Base-by-base conservation (phyloP, 441 rosid genomes). In the Euphorbia schlechtendalii region DNA sequence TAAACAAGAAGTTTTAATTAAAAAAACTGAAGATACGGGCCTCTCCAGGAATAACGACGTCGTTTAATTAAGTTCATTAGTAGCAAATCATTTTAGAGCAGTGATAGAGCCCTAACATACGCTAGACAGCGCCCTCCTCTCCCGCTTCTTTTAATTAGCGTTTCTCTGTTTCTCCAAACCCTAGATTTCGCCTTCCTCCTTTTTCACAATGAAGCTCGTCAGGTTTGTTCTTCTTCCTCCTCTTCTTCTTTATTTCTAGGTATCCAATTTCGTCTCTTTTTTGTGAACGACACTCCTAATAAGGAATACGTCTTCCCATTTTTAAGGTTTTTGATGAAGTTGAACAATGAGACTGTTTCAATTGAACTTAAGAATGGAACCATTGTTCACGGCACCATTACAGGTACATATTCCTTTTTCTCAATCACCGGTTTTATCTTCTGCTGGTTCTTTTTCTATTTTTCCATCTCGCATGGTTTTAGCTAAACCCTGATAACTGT, bases 341-440 rank as follows among this genome's bases (percentile, higher is more conserved):
- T n/a, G n/a, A n/a, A n/a, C n/a, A n/a, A n/a, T n/a, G n/a, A n/a
- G 78, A 87, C 99, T 55, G 97, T 94, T 7, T 90, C 99, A 59
- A 86, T 90, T 53, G 97, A 94, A 70, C 97, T 94, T 63, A 90
- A 94, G 83, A 94, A 94, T 67, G 99, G 96, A 73, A 90, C 96
- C 20, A 72, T 89, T 57, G 97, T 87, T 64, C 92, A 94, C 55
- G 97, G 99, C 54, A 90, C 96, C 69, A 89, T 94, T 48, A 90
- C 95, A 80, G 99, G 62, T 51, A 51, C 13, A 2, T 25, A 96
- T 93, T 68, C 54, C 38, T 55, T 32, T 59, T 51, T 57, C 43
- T 67, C 59, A n/a, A 8, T 0, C 28, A 10, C 27, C 18, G 22
- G 22, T 21, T 38, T 49, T 59, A 54, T 24, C 67, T 18, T 13